Conservation (phyloP, 495 filamentous ascomycete genomes). For the Tuber indicum region DNA sequence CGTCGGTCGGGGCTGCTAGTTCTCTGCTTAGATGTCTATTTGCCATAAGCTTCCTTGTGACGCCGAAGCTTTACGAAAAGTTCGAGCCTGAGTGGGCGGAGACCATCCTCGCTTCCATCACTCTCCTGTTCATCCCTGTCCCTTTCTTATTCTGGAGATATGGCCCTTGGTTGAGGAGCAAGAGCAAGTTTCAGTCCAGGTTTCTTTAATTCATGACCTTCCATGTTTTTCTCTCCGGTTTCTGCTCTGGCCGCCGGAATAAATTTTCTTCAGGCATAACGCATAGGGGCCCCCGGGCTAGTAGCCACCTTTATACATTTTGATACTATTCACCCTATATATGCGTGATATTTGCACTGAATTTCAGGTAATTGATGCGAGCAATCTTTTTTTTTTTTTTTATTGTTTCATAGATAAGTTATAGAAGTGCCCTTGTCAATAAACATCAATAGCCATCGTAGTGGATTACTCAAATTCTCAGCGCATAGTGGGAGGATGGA, state of each 20-base stretch:
- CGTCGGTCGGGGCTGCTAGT: constrained; percentile 80
- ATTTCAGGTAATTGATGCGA: background rate
- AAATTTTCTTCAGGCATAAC: background rate
- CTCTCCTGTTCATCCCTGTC: constrained; percentile 21
- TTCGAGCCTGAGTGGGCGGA: constrained; percentile 71
- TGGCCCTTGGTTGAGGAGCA: constrained; percentile 13
- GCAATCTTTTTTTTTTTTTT: background rate
- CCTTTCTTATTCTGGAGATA: constrained; percentile 30
- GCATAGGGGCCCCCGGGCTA: background rate
- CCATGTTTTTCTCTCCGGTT: background rate
- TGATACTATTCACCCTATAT: background rate
- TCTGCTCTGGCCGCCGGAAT: background rate
- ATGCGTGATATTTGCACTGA: background rate
- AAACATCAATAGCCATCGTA: background rate
- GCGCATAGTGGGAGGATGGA: background rate
- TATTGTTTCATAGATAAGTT: background rate
- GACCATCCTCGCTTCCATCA: constrained; percentile 57
- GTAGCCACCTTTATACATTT: background rate
- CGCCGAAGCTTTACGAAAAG: constrained; percentile 69
- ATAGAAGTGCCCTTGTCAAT: background rate
- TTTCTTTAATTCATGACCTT: constrained; percentile 1
- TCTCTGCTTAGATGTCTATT: constrained; percentile 75
- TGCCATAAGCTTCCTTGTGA: constrained; percentile 78
- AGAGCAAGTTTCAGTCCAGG: constrained; percentile 8
- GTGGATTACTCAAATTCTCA: background rate